Evolutionary conservation across 805 yeast genomes (phyloP), one percentile per base, ranked within the genome.

Genomic region (Lachancea sp.): DNA sequence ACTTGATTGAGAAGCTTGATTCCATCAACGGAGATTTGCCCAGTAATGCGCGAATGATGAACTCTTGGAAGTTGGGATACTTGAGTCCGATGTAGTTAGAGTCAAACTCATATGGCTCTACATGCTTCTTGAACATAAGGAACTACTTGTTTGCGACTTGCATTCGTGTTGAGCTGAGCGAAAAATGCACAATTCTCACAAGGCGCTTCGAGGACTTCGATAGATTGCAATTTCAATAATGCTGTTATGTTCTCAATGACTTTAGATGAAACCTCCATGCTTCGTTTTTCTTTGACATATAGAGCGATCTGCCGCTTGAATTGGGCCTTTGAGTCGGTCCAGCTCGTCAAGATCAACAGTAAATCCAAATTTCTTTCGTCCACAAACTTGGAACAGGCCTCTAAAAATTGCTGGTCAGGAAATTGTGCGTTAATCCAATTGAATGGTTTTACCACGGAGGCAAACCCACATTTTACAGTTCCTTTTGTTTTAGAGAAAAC

Each of bases 111-210:
- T 11, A 42, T 27, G 13, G 19, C 10, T 15, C 17, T 20, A 11
- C 41, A 29, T 7, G 47, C 47, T 12, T 54, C 54, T 27, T 57
- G 57, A 9, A 67, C 30, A 3, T 47, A 58, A 1, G 97, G 97
- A 3, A 86, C 95, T 11, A 89, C 86, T 59, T 85, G 95, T 60
- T 90, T 90, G 55, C 97, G 74, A 30, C 93, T 84, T 1, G 91
- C 90, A 7, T 66, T 60, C 12, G 73, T 55, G 48, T 83, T 79
- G 50, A 71, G 72, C 58, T 83, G 84, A 50, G 66, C 58, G 46
- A 64, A 75, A 36, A 51, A 48, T 17, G 35, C 13, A 31, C 35
- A 29, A 9, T 25, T 20, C n/a, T 36, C 43, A 12, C 22, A 6
- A 10, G 41, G 40, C 12, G 47, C 26, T 3, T 52, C 33, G 13